Percentiles rank a stretch among this genome's conserved stretches.
Conservation (phyloP, 108 stramenopile genomes). For the Cyclotella baltica region DNA sequence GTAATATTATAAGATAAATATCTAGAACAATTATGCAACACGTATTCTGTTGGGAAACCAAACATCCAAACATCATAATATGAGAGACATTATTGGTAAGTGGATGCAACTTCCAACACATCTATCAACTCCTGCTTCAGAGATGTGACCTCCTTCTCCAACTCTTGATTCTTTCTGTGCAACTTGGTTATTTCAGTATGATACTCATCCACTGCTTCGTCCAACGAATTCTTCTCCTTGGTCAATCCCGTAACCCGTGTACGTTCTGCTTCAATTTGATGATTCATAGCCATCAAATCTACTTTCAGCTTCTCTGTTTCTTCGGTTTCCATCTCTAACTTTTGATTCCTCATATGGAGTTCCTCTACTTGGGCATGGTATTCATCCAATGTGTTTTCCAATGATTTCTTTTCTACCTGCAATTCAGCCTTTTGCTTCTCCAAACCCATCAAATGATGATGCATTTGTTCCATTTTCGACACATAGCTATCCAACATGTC, state of each 20-base stretch:
- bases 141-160: conserved; percentile 7
- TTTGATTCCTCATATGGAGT: too few species aligned
- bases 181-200: background rate
- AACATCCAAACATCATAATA: background rate
- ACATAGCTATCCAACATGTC: conserved; percentile 10
- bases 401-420: background rate
- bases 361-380: too few species aligned
- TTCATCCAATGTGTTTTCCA: too few species aligned
- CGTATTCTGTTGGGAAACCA: too few species aligned
- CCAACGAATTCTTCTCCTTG: background rate
- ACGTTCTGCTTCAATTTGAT: background rate
- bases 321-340: too few species aligned
- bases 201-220: background rate
- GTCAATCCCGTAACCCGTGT: background rate
- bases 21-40: too few species aligned
- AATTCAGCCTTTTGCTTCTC: background rate
- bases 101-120: conserved; percentile 6
- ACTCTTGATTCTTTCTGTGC: conserved; percentile 5
- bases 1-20: too few species aligned
- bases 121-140: conserved; percentile 24
- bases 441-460: background rate
- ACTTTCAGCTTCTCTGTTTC: too few species aligned
- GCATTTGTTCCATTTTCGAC: conserved; percentile 12
- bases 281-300: too few species aligned
- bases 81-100: conserved; percentile 3